These are phyloP conservation scores for Xylariaceae sp. DNA, from an alignment of 2,329 filamentous ascomycete species.

Conservation along the genomic window DNA sequence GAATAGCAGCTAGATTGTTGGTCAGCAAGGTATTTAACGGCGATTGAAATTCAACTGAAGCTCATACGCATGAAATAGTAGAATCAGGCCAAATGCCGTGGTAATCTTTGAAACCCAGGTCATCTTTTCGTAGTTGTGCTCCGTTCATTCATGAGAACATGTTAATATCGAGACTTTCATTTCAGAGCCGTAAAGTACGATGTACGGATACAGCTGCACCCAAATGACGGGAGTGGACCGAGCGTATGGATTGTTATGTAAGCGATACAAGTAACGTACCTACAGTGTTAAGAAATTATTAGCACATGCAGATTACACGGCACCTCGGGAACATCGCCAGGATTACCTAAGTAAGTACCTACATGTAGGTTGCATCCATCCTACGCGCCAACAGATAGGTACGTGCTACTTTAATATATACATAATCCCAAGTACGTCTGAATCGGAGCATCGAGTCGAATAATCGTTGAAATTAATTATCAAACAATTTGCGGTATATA, in stretches of 20 bases:
- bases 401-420: neutral
- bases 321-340: too few species aligned
- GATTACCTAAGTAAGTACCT: too few species aligned
- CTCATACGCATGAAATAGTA: slow-evolving; percentile 85
- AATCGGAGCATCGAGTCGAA: neutral
- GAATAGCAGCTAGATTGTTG: slow-evolving; percentile 78
- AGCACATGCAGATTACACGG: too few species aligned
- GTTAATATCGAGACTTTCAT: neutral
- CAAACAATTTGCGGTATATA: neutral
- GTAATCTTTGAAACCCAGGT: slow-evolving; percentile 70
- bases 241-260: too few species aligned
- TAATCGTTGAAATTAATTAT: neutral
- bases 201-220: too few species aligned
- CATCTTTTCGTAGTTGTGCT: slow-evolving; percentile 52
- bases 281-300: too few species aligned
- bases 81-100: slow-evolving; percentile 73
- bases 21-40: neutral
- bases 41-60: neutral
- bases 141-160: neutral
- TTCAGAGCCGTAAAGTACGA: too few species aligned
- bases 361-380: too few species aligned
- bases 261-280: too few species aligned
- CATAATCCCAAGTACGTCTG: neutral
- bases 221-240: too few species aligned
- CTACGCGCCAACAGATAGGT: neutral